Evolutionary conservation across 805 yeast species (phyloP).

Genomic region (Spathaspora passalidarum): DNA sequence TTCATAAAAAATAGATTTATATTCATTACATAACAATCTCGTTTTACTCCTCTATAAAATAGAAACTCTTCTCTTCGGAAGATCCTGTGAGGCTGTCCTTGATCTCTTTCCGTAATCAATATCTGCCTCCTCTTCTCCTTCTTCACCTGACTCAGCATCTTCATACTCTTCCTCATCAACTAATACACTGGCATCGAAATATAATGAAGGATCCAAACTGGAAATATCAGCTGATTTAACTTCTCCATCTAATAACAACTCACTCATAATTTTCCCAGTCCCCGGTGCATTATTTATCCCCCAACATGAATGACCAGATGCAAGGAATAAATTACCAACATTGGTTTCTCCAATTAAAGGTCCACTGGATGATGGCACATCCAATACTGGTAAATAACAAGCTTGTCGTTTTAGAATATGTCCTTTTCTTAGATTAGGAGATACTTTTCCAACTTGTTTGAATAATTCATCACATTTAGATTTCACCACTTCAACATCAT

Average conservation of each 20-base stretch:
- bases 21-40: neutral
- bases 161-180: conserved; percentile 19
- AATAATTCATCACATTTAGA: conserved; percentile 88
- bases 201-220: conserved; percentile 80
- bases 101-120: conserved; percentile 3
- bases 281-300: conserved; percentile 98
- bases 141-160: conserved; percentile 1
- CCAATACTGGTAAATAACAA: conserved; percentile 91
- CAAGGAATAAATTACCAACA: conserved; percentile 71
- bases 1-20: neutral
- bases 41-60: neutral
- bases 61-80: neutral
- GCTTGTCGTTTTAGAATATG: conserved; percentile 83
- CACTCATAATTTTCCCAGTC: conserved; percentile 92
- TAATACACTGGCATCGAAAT: conserved; percentile 70
- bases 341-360: conserved; percentile 94
- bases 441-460: conserved; percentile 72
- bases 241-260: conserved; percentile 79
- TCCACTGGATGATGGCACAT: conserved; percentile 88
- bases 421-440: conserved; percentile 69
- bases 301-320: conserved; percentile 98
- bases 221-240: conserved; percentile 73
- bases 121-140: conserved; percentile 4
- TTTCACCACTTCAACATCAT: conserved; percentile 83
- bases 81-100: neutral